Base-by-base conservation (phyloP, 2,329 filamentous ascomycete species). In the Cercospora canescens region DNA sequence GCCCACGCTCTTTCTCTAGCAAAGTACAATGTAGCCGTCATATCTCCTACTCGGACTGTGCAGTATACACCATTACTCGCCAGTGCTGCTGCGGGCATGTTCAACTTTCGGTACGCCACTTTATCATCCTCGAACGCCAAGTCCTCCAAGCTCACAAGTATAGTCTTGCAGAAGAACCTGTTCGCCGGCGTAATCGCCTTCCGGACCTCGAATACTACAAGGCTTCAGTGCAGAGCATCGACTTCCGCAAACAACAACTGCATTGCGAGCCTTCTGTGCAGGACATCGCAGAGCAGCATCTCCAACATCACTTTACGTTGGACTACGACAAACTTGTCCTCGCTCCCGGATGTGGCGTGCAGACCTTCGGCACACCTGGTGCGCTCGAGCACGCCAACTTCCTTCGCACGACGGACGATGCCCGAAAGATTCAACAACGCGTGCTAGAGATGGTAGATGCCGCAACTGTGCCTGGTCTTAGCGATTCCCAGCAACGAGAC, bases 21-120 rank as follows among this genome's bases (percentile, higher is more conserved):
- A 0, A 77, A 76, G 35, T 82, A 81, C 69, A 73, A 77, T 45
- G 72, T 82, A 37, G 78, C 76, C 1, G 72, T 82, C 39, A 78
- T 83, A 16, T 81, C 81, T 0, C 81, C 81, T 1, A 66, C 77
- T 7, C 74, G 79, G 6, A 83, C 80, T 3, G 77, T 80, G 30
- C 79, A 80, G 56, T 80, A 82, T 63, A 83, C 81, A 0, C 81
- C 81, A 7, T 73, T 83, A 2, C 76, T 83, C 5, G 80, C 81
- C 11, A 80, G 78, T 54, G 81, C 80, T 21, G 81, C 81, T 8
- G 80, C 79, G 52, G 80, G 79, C 1, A 76, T 82, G 32, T 82
- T 82, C 75, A 77, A 82, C 61, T 81, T 82, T 66, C 76, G 62
- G 45, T 28, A 52, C 28, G 21, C 24, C 28, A n/a, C n/a, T n/a